Percentiles rank a stretch among this genome's conserved stretches.
These are phyloP conservation scores for Solanum stenotomum DNA, from an alignment of 257 asterid species.

Conservation along the genomic window DNA sequence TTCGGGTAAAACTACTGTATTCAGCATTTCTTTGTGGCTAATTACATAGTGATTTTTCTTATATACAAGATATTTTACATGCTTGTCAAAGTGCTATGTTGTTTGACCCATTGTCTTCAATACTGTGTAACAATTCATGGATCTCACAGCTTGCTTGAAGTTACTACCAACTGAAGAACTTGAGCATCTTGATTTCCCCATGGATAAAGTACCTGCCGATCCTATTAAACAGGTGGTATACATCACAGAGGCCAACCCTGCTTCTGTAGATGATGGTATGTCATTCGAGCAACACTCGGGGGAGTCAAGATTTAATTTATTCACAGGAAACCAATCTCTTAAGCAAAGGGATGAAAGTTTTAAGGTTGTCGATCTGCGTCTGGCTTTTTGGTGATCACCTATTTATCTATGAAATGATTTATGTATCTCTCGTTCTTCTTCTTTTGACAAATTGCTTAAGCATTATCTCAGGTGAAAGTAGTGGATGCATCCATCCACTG, in stretches of 20 bases:
- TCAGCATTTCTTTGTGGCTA: neutral
- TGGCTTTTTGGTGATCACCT: neutral
- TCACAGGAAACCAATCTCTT: constrained; percentile 90
- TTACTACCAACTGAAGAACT: constrained; percentile 80
- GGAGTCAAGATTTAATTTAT: constrained; percentile 59
- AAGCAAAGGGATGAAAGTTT: constrained; percentile 70
- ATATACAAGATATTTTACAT: neutral
- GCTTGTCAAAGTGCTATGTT: neutral
- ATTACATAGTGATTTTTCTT: neutral
- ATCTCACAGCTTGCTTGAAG: constrained; percentile 63
- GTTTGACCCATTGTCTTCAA: neutral
- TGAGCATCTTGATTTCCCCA: constrained; percentile 59
- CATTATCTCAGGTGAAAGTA: constrained; percentile 46
- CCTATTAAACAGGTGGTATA: constrained; percentile 51
- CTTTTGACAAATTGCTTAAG: neutral
- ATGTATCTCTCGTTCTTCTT: neutral
- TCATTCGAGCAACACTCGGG: constrained; percentile 28
- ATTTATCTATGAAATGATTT: neutral
- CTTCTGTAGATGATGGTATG: constrained; percentile 25
- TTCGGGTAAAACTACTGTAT: neutral
- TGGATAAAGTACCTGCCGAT: constrained; percentile 22
- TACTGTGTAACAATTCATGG: neutral
- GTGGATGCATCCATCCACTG: constrained; percentile 37
- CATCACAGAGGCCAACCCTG: constrained; percentile 30
- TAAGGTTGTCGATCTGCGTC: constrained; percentile 34